A percentile compares a stretch with the other conserved stretches of the same genome.
phyloP scores from a whole-genome alignment of 2,329 filamentous ascomycete genomes.

The Alternaria sp. region DNA sequence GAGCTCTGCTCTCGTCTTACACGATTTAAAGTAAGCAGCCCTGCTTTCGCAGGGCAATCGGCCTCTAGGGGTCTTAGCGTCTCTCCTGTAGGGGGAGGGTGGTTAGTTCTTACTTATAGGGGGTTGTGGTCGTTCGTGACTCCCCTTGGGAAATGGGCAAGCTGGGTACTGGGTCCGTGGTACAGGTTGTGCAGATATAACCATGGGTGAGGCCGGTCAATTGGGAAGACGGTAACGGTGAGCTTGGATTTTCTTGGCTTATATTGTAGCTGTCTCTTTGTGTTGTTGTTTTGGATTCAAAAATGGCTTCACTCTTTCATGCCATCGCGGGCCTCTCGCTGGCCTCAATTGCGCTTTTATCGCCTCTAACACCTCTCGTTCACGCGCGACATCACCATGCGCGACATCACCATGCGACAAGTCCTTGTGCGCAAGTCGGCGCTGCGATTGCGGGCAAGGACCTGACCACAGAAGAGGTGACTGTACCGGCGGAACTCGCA shows the following conservation, averaged over 20 bases:
- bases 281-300: neutral
- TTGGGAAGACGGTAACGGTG: slow-evolving; percentile 1
- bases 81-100: no score
- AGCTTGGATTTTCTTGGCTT: neutral
- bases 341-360: slow-evolving; percentile 39
- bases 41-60: no score
- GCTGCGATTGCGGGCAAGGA: slow-evolving; percentile 39
- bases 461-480: slow-evolving; percentile 42
- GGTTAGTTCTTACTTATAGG: no score
- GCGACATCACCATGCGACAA: slow-evolving; percentile 40
- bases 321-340: slow-evolving; percentile 38
- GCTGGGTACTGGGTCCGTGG: slow-evolving; percentile 19
- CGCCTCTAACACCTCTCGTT: slow-evolving; percentile 34
- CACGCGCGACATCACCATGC: slow-evolving; percentile 34
- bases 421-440: slow-evolving; percentile 46
- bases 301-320: slow-evolving; percentile 37
- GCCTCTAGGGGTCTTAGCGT: no score
- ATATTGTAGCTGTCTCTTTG: neutral
- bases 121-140: no score
- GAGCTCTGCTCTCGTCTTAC: no score
- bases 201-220: neutral
- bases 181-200: slow-evolving; percentile 24
- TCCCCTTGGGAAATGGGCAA: slow-evolving; percentile 2
- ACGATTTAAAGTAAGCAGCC: no score
- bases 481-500: slow-evolving; percentile 55